Evolutionary conservation across 257 asterid species (phyloP), one percentile per base, ranked within the genome.

Genomic region (Catharanthus roseus): DNA sequence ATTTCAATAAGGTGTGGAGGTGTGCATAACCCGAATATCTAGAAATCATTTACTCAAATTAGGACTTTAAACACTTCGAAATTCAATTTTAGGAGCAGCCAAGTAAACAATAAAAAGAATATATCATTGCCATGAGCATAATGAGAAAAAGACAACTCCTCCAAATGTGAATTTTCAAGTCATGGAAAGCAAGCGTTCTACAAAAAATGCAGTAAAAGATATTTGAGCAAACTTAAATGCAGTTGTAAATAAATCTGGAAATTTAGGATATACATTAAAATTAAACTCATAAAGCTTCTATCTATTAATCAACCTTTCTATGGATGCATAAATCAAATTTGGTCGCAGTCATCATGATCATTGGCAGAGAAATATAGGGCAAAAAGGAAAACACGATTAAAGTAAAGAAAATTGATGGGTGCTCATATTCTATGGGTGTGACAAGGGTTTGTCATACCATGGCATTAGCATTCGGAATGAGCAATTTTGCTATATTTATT

Each of bases 341-440:
- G 26, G 3, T 12, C 4, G 5, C 36, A 58, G 16, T 5, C 29
- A 29, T 12, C 10, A 23, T 4, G n/a, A 58, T 0, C 65, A 29
- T 38, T 3, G 2, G 15, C 28, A 10, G 7, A 29, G 23, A 16
- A 58, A 31, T 1, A 29, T 10, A 0, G 10, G 6, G 38, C n/a
- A 29, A 33, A 61, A 57, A n/a, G n/a, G 10, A 33, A 23, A 0
- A 44, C 3, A 47, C 11, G 34, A 1, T 10, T 9, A 39, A 8
- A 60, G 34, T n/a, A 62, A 29, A n/a, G 2, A 28, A 62, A n/a
- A 29, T 15, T 6, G 61, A 28, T 42, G 82, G 81, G 55, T 64
- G 89, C 96, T 89, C 96, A 85, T 87, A 89, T 89, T 89, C 96
- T 87, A 87, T 87, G 93, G 93, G 88, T 87, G 92, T 83, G 77